Conservation (phyloP, 2,329 filamentous ascomycete genomes). For the Fusarium temperatum region DNA sequence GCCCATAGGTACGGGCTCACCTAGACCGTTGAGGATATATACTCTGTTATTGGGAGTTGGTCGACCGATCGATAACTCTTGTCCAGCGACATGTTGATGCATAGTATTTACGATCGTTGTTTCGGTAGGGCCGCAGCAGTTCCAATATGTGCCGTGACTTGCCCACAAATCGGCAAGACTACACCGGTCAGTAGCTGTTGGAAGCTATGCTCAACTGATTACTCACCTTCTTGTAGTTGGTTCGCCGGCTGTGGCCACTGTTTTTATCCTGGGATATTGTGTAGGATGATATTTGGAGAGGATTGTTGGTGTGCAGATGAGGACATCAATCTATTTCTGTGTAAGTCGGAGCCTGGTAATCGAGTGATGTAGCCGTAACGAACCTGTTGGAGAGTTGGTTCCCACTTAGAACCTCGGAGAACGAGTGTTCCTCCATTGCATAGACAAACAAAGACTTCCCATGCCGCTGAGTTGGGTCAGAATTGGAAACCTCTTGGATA, state of each 20-base stretch:
- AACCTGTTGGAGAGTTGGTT: conserved; percentile 56
- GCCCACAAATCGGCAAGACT: conserved; percentile 66
- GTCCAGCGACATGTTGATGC: conserved; percentile 57
- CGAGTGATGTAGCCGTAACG: neutral
- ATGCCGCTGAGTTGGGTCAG: conserved; percentile 56
- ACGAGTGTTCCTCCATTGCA: conserved; percentile 67
- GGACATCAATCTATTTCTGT: conserved; percentile 55
- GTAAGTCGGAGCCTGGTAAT: neutral
- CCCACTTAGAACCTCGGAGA: conserved; percentile 61
- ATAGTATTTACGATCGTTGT: conserved; percentile 68
- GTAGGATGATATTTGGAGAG: conserved; percentile 58
- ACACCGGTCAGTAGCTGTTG: conserved; percentile 10
- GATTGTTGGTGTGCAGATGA: conserved; percentile 66
- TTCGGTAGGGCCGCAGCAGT: conserved; percentile 69
- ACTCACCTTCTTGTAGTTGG: conserved; percentile 56
- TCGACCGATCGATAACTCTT: conserved; percentile 60
- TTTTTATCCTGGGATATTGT: conserved; percentile 61
- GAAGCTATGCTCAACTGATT: neutral
- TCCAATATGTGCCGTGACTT: conserved; percentile 58
- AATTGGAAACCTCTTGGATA: neutral
- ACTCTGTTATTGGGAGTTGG: conserved; percentile 60
- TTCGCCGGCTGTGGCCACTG: conserved; percentile 65
- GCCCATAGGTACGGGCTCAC: conserved; percentile 55
- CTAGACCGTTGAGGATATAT: conserved; percentile 60
- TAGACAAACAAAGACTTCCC: conserved; percentile 66